phyloP scores from a whole-genome alignment of 2,329 filamentous ascomycete genomes.

The Diplodia scrobiculata region DNA sequence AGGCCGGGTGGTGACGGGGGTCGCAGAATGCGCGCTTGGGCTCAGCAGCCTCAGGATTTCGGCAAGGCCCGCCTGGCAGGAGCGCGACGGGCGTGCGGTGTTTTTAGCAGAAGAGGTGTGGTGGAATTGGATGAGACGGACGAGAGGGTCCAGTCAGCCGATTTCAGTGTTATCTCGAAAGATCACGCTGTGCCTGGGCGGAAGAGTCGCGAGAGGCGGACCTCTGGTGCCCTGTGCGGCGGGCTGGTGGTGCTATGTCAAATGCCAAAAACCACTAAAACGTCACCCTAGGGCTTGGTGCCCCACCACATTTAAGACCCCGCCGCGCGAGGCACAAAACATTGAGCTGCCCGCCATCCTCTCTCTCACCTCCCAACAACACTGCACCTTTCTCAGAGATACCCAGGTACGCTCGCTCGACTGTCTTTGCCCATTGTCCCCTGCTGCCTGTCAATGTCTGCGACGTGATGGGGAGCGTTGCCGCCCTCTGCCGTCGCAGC shows the following conservation, averaged over 20 bases:
- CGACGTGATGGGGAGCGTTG: not conserved
- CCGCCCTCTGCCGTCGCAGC: conserved; percentile 5
- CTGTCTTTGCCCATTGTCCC: not conserved
- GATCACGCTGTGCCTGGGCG: conserved; percentile 10
- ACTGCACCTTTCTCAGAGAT: conserved; percentile 2
- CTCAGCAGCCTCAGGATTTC: conserved; percentile 10
- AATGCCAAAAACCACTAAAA: conserved; percentile 6
- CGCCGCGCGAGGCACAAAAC: conserved; percentile 27
- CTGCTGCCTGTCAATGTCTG: not conserved
- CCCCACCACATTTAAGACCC: conserved; percentile 30
- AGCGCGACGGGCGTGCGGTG: conserved; percentile 6
- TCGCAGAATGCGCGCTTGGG: not conserved
- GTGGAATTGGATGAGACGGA: conserved; percentile 19
- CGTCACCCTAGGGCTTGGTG: conserved; percentile 11
- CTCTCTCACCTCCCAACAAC: conserved; percentile 20
- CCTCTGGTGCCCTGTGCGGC: not conserved
- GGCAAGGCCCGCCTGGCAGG: conserved; percentile 9
- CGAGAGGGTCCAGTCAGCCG: conserved; percentile 21
- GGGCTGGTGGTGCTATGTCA: conserved; percentile 19
- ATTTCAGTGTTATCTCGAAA: conserved; percentile 27
- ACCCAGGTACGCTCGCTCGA: conserved; percentile 7
- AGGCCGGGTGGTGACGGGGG: conserved; percentile 10
- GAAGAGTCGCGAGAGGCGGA: conserved; percentile 4
- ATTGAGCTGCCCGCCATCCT: conserved; percentile 21
- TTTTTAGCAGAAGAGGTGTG: conserved; percentile 3